A percentile compares a stretch with the other conserved stretches of the same genome.
These are phyloP conservation scores for Rhododendron ovatum DNA, from an alignment of 148 eudicot genomes.

Conservation along the genomic window DNA sequence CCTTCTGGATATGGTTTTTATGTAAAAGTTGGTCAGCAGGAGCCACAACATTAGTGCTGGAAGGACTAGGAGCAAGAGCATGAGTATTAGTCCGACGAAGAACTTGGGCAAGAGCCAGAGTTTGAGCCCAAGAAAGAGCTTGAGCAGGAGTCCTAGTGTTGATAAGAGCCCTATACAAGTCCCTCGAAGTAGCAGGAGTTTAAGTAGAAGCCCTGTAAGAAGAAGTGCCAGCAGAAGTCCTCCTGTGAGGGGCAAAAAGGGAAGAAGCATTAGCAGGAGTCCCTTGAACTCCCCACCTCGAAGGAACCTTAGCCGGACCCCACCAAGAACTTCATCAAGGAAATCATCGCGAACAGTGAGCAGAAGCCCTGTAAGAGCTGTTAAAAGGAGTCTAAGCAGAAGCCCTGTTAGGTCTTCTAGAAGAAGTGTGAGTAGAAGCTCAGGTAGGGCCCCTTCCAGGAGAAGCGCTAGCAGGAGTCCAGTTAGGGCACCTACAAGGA, in stretches of 20 bases:
- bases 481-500: constrained; percentile 49
- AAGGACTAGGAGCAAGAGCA: constrained; percentile 59
- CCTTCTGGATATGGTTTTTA: constrained; percentile 27
- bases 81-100: constrained; percentile 61
- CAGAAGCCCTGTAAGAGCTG: constrained; percentile 51
- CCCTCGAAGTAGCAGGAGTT: constrained; percentile 33
- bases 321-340: constrained; percentile 49
- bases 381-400: constrained; percentile 47
- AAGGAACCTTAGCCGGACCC: constrained; percentile 49
- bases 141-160: constrained; percentile 55
- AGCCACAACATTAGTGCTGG: constrained; percentile 62
- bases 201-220: constrained; percentile 46
- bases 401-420: constrained; percentile 43
- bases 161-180: constrained; percentile 36
- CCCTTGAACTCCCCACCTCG: constrained; percentile 46
- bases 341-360: constrained; percentile 49
- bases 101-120: constrained; percentile 46
- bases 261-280: constrained; percentile 44
- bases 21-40: constrained; percentile 50
- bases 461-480: constrained; percentile 71
- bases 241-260: constrained; percentile 31
- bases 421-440: constrained; percentile 67
- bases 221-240: constrained; percentile 48
- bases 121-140: constrained; percentile 27
- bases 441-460: constrained; percentile 57